These are phyloP conservation scores for Sarocladiaceae sp. DNA, from an alignment of 2,329 filamentous ascomycete genomes.

Conservation along the genomic window DNA sequence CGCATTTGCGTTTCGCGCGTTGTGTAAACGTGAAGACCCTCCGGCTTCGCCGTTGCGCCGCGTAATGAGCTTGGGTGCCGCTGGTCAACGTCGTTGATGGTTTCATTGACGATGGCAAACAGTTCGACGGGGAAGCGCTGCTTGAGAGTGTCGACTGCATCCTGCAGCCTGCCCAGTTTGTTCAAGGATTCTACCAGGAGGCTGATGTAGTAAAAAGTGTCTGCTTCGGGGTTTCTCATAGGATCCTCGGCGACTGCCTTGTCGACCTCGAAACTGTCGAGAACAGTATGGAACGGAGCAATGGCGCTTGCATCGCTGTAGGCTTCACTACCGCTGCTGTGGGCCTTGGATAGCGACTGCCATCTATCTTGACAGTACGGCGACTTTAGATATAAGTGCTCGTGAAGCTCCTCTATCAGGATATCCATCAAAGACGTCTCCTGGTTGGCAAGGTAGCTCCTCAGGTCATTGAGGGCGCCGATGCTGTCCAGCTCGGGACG, in stretches of 20 bases:
- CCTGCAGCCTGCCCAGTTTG: conserved; percentile 78
- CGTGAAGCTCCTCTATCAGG: conserved; percentile 92
- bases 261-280: conserved; percentile 56
- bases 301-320: conserved; percentile 40
- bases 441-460: conserved; percentile 86
- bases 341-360: conserved; percentile 71
- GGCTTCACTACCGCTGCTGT: conserved; percentile 46
- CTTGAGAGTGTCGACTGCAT: conserved; percentile 83
- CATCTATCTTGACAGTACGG: conserved; percentile 95
- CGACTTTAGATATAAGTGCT: conserved; percentile 94
- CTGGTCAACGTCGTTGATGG: conserved; percentile 87
- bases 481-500: conserved; percentile 89
- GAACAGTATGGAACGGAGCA: conserved; percentile 50
- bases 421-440: conserved; percentile 91
- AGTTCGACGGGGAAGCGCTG: conserved; percentile 90
- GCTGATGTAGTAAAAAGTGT: conserved; percentile 90
- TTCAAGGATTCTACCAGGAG: conserved; percentile 85
- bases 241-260: conserved; percentile 72
- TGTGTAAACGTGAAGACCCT: conserved; percentile 57
- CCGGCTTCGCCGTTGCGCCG: conserved; percentile 45
- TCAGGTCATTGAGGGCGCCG: conserved; percentile 77
- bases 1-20: conserved; percentile 69
- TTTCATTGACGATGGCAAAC: conserved; percentile 89
- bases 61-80: conserved; percentile 79
- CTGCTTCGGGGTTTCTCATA: conserved; percentile 86